phyloP scores from a whole-genome alignment of 2,329 filamentous ascomycete genomes.

The Teratosphaeriaceae sp. region DNA sequence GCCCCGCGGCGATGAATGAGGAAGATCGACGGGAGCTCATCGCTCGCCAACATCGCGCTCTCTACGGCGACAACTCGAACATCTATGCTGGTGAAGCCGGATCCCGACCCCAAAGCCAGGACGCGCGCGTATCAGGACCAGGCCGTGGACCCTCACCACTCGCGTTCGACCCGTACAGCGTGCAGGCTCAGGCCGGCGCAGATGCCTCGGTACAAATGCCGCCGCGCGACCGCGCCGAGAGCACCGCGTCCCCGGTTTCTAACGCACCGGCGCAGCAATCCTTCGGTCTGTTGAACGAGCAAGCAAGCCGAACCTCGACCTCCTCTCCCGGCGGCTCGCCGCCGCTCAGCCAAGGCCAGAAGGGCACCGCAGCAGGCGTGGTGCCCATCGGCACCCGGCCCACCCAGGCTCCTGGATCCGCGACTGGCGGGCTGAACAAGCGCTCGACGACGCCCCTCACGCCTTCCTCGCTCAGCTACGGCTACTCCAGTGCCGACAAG shows the following conservation, averaged over 20 bases:
- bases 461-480: conserved; percentile 77
- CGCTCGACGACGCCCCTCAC: conserved; percentile 77
- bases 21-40: conserved; percentile 95
- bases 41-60: conserved; percentile 85
- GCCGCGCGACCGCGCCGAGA: conserved; percentile 48
- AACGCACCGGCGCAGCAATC: conserved; percentile 46
- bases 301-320: conserved; percentile 70
- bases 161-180: conserved; percentile 64
- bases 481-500: conserved; percentile 51
- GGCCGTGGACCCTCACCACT: conserved; percentile 74
- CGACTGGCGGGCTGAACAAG: conserved; percentile 63
- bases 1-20: conserved; percentile 82
- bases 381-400: conserved; percentile 93
- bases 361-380: conserved; percentile 57
- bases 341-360: conserved; percentile 55
- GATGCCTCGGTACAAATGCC: conserved; percentile 50
- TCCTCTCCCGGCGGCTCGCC: conserved; percentile 82
- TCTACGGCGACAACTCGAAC: conserved; percentile 70
- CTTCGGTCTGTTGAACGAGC: conserved; percentile 41
- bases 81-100: conserved; percentile 69
- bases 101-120: conserved; percentile 59
- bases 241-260: conserved; percentile 75
- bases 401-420: conserved; percentile 49
- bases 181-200: conserved; percentile 45
- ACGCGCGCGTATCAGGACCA: conserved; percentile 53